Evolutionary conservation across 2,329 filamentous ascomycete genomes (phyloP).

Genomic region (Diaporthe velutina): DNA sequence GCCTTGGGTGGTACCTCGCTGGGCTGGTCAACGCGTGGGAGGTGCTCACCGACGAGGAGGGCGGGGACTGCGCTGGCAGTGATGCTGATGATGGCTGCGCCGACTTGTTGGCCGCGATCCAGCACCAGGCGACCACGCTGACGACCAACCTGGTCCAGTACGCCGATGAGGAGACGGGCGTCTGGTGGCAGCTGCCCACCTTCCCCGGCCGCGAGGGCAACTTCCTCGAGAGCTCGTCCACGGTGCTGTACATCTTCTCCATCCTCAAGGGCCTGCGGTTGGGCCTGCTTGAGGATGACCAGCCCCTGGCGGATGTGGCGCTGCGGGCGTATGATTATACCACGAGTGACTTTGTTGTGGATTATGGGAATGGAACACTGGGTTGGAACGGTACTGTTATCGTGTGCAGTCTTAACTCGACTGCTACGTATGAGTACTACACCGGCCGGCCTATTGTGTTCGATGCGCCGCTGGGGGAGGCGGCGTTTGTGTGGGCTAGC

Average conservation of each 20-base stretch:
- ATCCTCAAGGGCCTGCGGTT: conserved; percentile 56
- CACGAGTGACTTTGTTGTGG: conserved; percentile 30
- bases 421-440: conserved; percentile 56
- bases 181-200: conserved; percentile 68
- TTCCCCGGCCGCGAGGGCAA: conserved; percentile 64
- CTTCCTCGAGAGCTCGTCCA: conserved; percentile 71
- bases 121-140: conserved; percentile 53
- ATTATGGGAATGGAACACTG: conserved; percentile 37
- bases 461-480: conserved; percentile 55
- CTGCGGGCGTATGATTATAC: conserved; percentile 37
- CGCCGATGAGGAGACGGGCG: conserved; percentile 58
- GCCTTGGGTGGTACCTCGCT: conserved; percentile 67
- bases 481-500: conserved; percentile 53
- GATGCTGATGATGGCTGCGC: neutral
- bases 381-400: conserved; percentile 54
- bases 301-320: conserved; percentile 14
- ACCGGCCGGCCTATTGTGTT: conserved; percentile 51
- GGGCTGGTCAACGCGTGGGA: conserved; percentile 64
- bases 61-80: conserved; percentile 47
- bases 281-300: neutral
- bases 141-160: conserved; percentile 56
- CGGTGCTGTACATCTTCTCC: conserved; percentile 69
- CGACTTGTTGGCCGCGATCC: conserved; percentile 20
- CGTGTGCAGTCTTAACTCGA: conserved; percentile 58
- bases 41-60: conserved; percentile 47